These are phyloP conservation scores for Biscogniauxia sp. DNA, from an alignment of 2,329 filamentous ascomycete genomes.

Conservation along the genomic window DNA sequence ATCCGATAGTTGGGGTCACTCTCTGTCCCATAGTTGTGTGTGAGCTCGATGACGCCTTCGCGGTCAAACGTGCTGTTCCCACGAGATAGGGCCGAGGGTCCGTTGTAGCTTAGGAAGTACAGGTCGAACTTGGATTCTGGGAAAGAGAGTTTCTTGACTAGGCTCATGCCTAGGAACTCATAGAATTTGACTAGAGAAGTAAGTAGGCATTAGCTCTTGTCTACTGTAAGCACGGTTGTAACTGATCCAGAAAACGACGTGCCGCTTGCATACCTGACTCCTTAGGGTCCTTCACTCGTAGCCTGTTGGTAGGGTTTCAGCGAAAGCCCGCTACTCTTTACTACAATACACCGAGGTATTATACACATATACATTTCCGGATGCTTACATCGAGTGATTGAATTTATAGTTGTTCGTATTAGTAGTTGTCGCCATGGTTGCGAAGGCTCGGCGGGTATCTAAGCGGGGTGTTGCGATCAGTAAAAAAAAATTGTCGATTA, in stretches of 20 bases:
- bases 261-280: slow-evolving; percentile 64
- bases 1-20: slow-evolving; percentile 75
- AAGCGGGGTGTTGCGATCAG: slow-evolving; percentile 1
- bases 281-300: slow-evolving; percentile 93
- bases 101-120: slow-evolving; percentile 92
- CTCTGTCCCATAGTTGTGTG: slow-evolving; percentile 85
- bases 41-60: slow-evolving; percentile 86
- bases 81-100: slow-evolving; percentile 68
- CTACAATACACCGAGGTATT: no score
- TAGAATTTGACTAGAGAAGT: slow-evolving; percentile 75
- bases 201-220: not conserved
- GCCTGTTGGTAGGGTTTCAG: slow-evolving; percentile 48
- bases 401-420: slow-evolving; percentile 76
- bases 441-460: slow-evolving; percentile 30
- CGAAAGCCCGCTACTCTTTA: not conserved
- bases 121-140: slow-evolving; percentile 91
- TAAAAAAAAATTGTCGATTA: not conserved
- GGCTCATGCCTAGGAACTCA: slow-evolving; percentile 82
- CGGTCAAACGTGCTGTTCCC: slow-evolving; percentile 75
- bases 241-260: slow-evolving; percentile 15
- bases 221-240: no score
- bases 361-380: not conserved
- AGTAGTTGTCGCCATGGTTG: slow-evolving; percentile 66
- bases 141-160: slow-evolving; percentile 77
- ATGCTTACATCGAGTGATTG: slow-evolving; percentile 78